Base-by-base conservation (phyloP, 768 basidiomycete genomes). In the Boletus fagicola region DNA sequence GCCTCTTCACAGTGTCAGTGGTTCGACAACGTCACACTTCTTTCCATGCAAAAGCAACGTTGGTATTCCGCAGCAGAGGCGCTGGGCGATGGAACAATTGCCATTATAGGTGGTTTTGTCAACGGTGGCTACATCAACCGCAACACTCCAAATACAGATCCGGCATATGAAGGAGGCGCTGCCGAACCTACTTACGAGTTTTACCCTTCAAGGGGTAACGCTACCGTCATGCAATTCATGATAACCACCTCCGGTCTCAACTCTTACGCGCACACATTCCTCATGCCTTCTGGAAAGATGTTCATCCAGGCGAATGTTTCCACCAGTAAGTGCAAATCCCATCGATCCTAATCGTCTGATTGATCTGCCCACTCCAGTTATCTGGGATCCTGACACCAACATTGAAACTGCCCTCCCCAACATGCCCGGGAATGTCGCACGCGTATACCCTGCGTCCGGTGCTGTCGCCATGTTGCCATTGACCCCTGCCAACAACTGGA, bases 371-470 rank as follows among this genome's bases (percentile, higher is more conserved):
- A 1, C 16, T 53, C 11, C 45, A 80, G 80, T 77, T 12, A 60
- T 82, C n/a, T 82, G 78, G 78, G 79, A 89, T 59, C 78, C 81
- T 47, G 66, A 74, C 2, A 74, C 69, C 44, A 89, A 90, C 67
- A 54, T 63, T 5, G 88, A 90, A 71, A 84, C 78, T 0, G 71
- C 75, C 10, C 77, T 92, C 12, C 90, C 90, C 1, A 72, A 81
- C 62, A 91, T 90, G 89, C 90, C 90, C 0, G 75, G 76, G 22
- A 71, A 76, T 38, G 85, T 94, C 48, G 83, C 83, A 45, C 87
- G 93, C 45, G 89, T 92, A 24, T 95, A 95, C 68, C 94, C 94
- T n/a, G 95, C 88, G 0, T 93, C 93, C 10, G 93, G 91, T 48
- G 95, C 88, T 3, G 82, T 82, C 10, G 89, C 89, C 49, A 92